Percentiles rank a stretch among this genome's conserved stretches.
Evolutionary conservation across 129 eudicot species (phyloP).

Genomic region (Deinandra increscens): DNA sequence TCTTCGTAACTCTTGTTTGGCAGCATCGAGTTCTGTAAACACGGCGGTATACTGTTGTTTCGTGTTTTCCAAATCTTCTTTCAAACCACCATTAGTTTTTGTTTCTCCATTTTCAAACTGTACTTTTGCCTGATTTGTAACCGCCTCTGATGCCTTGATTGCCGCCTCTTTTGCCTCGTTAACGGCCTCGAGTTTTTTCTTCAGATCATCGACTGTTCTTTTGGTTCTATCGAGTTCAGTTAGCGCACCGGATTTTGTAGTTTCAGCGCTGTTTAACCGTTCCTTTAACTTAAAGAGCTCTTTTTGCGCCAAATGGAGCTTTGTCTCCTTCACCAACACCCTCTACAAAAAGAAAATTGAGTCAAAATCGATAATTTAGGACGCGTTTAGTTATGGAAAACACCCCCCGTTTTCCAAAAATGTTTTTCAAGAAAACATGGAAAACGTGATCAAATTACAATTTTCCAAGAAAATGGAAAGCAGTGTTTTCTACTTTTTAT

Average conservation of each 20-base stretch:
- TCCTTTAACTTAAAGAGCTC: constrained; percentile 83
- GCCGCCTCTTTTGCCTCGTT: constrained; percentile 69
- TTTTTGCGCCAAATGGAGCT: constrained; percentile 76
- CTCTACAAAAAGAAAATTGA: constrained; percentile 39
- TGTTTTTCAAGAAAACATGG: too few species aligned
- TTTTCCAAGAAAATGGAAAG: too few species aligned
- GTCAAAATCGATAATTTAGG: not conserved
- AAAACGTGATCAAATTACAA: too few species aligned
- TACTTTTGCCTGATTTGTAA: constrained; percentile 45
- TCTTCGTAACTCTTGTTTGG: constrained; percentile 69
- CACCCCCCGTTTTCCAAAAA: too few species aligned
- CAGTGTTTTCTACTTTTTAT: too few species aligned
- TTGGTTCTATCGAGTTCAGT: constrained; percentile 82
- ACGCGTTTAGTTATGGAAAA: too few species aligned
- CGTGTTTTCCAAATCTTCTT: constrained; percentile 44
- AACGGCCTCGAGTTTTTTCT: constrained; percentile 57
- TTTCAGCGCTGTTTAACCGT: constrained; percentile 64
- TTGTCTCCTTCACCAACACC: constrained; percentile 74
- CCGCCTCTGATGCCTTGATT: constrained; percentile 35
- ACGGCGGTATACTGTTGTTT: constrained; percentile 52
- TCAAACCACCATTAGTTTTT: constrained; percentile 24
- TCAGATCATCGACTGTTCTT: constrained; percentile 63
- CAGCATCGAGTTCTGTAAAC: constrained; percentile 64
- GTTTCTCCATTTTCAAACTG: constrained; percentile 51
- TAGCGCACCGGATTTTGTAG: constrained; percentile 70